These are phyloP conservation scores for Leishmania martiniquensis DNA, from an alignment of 208 protist genomes.

Conservation along the genomic window DNA sequence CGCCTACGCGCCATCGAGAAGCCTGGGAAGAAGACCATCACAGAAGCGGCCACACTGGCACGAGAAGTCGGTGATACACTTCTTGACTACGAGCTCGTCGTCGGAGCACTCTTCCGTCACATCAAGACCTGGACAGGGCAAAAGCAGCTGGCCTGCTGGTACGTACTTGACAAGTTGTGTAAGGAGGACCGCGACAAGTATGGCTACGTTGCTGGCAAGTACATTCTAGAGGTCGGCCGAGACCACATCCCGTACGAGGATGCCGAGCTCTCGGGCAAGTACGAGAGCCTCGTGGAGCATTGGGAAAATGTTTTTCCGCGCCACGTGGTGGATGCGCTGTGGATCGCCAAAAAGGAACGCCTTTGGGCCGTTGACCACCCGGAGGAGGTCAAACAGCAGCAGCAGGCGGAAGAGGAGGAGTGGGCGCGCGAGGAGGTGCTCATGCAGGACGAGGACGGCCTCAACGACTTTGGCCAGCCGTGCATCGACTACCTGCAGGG, in stretches of 20 bases:
- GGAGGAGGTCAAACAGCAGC: constrained; percentile 62
- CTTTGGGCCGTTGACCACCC: constrained; percentile 83
- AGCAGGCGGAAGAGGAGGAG: constrained; percentile 74
- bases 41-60: constrained; percentile 50
- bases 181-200: constrained; percentile 91
- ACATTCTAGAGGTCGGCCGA: constrained; percentile 86
- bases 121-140: constrained; percentile 86
- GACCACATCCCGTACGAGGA: constrained; percentile 93
- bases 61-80: constrained; percentile 77
- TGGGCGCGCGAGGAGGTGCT: constrained; percentile 79
- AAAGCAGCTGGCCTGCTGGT: constrained; percentile 92
- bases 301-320: constrained; percentile 90
- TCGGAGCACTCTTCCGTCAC: constrained; percentile 87
- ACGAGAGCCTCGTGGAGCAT: constrained; percentile 91
- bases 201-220: constrained; percentile 79
- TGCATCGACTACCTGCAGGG: constrained; percentile 94
- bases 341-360: constrained; percentile 88
- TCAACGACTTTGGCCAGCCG: constrained; percentile 92
- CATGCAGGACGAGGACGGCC: constrained; percentile 83
- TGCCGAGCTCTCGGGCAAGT: constrained; percentile 70
- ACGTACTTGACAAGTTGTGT: constrained; percentile 90
- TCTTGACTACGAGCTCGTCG: constrained; percentile 80
- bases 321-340: constrained; percentile 87
- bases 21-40: constrained; percentile 77
- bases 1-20: constrained; percentile 74